phyloP scores from a whole-genome alignment of 495 filamentous ascomycete species.

The Entonaema liquescens region DNA sequence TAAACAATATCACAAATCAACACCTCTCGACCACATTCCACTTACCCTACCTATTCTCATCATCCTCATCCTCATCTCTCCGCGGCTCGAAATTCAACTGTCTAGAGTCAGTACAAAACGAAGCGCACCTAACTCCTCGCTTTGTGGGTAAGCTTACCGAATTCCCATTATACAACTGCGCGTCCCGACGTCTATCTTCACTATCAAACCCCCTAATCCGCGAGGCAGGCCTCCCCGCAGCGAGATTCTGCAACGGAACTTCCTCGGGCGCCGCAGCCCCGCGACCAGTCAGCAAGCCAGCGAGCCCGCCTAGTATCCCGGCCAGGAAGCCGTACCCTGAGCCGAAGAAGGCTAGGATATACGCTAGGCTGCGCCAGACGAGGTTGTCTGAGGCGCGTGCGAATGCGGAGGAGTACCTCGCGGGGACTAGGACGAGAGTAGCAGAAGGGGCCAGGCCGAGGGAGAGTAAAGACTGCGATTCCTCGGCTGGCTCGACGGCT shows the following conservation, averaged over 20 bases:
- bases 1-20: not conserved
- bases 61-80: slow-evolving; percentile 62
- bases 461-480: slow-evolving; percentile 69
- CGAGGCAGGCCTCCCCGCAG: not conserved
- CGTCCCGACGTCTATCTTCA: slow-evolving; percentile 53
- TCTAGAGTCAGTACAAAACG: slow-evolving; percentile 16
- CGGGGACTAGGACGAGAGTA: slow-evolving; percentile 82
- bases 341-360: slow-evolving; percentile 62
- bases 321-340: slow-evolving; percentile 61
- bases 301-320: slow-evolving; percentile 42
- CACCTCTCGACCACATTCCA: not conserved
- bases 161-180: slow-evolving; percentile 89
- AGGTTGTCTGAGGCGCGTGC: slow-evolving; percentile 31
- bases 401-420: slow-evolving; percentile 72
- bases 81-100: slow-evolving; percentile 81
- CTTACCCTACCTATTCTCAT: not conserved
- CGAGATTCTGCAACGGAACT: slow-evolving; percentile 23
- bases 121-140: not conserved
- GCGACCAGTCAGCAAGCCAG: slow-evolving; percentile 47
- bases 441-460: slow-evolving; percentile 78
- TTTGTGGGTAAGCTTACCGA: slow-evolving; percentile 71
- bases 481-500: slow-evolving; percentile 75
- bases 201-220: slow-evolving; percentile 43
- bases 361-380: slow-evolving; percentile 47
- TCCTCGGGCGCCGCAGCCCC: slow-evolving; percentile 22